These are phyloP conservation scores for Rubus idaeus DNA, from an alignment of 306 rosid genomes.

Conservation along the genomic window DNA sequence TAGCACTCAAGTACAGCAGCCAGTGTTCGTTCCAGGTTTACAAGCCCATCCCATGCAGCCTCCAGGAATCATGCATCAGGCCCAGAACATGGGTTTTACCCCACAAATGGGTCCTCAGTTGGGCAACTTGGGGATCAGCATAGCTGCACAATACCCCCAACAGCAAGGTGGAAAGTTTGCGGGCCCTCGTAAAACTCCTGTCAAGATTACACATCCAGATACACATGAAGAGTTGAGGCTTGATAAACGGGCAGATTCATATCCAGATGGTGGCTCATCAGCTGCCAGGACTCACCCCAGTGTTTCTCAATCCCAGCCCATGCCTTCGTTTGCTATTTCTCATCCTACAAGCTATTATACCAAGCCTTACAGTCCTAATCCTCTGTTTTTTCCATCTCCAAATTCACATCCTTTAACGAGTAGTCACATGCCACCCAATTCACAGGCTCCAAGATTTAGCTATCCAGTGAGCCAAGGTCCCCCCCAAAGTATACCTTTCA, in stretches of 20 bases:
- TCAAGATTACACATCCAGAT: constrained; percentile 94
- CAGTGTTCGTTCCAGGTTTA: constrained; percentile 64
- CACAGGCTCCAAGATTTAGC: constrained; percentile 65
- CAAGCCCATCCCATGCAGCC: constrained; percentile 80
- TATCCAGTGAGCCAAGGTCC: constrained; percentile 55
- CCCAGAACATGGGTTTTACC: constrained; percentile 57
- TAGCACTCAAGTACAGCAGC: constrained; percentile 75
- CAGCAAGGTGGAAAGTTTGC: constrained; percentile 79
- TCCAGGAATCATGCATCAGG: constrained; percentile 69
- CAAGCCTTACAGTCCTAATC: constrained; percentile 37
- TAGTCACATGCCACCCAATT: constrained; percentile 56
- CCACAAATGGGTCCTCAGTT: constrained; percentile 74
- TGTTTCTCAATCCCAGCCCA: constrained; percentile 64
- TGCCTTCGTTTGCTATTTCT: constrained; percentile 48
- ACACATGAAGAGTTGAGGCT: constrained; percentile 86
- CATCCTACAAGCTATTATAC: constrained; percentile 54
- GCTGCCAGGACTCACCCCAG: constrained; percentile 58
- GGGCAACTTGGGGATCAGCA: constrained; percentile 62
- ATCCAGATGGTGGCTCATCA: constrained; percentile 62
- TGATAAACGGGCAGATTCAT: constrained; percentile 65
- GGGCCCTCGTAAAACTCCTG: constrained; percentile 66
- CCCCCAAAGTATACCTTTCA: constrained; percentile 43
- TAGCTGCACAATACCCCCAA: constrained; percentile 57
- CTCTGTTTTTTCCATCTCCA: constrained; percentile 44
- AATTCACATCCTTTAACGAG: constrained; percentile 60